Base-by-base conservation (phyloP, 1,284 basidiomycete species). In the Leucoagaricus sp. region DNA sequence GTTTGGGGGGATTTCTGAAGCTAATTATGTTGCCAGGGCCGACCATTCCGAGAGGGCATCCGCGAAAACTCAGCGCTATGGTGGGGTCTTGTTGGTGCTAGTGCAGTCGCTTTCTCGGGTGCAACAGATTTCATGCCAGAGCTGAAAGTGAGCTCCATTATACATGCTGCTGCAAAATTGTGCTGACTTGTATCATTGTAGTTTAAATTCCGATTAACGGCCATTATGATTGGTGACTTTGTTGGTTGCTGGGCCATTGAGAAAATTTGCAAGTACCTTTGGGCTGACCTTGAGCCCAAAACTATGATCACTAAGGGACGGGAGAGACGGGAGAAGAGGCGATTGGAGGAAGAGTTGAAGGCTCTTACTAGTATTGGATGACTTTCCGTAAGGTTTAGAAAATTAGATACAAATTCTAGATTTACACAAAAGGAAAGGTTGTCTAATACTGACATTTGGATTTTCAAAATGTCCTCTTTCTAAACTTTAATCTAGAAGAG, bases 31-130 rank as follows among this genome's bases (percentile, higher is more conserved):
- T 49, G 50, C 2, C 62, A 91, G 82, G 96, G 95, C 7, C 89
- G 95, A 38, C 95, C 96, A 0, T 98, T 97, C 88, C 87, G 95
- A 42, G 95, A 98, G 73, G 93, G 93, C 44, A 96, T 98, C 67
- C 82, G 91, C 2, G 95, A 98, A 74, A 98, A 98, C 72, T 78
- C 88, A 12, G 90, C 93, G 3, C 72, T 98, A n/a, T 96, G 86
- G 72, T 97, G 87, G 76, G 95, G 95, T 40, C 84, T 98, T 10
- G 77, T 96, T 42, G 91, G 89, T 19, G 95, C 92, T 21, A 86
- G 86, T 57, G 82, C 85, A 2, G 94, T 98, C 10, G 96, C 96
- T 7, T 93, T 97, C 75, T 91, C 84, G n/a, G 95, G 95, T 31
- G 85, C 94, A 6, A 93, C 90, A 1, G 94, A 99, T 71, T 89